Percentiles rank a stretch among this genome's conserved stretches.
These are phyloP conservation scores for Globisporangium megalacanthum DNA, from an alignment of 352 stramenopile species.

Conservation along the genomic window DNA sequence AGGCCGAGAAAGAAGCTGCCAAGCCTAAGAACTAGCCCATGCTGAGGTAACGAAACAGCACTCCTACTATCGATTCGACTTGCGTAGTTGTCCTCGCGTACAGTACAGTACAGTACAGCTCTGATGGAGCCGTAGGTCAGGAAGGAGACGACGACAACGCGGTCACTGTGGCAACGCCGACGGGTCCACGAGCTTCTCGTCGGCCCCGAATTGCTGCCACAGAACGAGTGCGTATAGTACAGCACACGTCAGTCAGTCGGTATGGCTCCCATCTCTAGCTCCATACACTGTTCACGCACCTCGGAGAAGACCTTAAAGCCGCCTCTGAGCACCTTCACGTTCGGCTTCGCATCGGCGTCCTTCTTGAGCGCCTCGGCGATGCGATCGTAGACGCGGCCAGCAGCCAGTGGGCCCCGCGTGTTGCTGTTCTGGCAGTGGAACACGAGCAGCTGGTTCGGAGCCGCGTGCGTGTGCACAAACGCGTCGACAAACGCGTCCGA, in stretches of 20 bases:
- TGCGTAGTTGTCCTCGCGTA: too few relatives aligned
- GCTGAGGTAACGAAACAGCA: too few relatives aligned
- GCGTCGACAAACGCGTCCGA: slow-evolving; percentile 26
- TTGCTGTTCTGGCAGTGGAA: slow-evolving; percentile 40
- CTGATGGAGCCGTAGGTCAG: too few relatives aligned
- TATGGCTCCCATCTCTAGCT: too few relatives aligned
- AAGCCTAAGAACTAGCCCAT: too few relatives aligned
- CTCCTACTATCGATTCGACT: too few relatives aligned
- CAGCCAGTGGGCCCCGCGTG: slow-evolving; percentile 14
- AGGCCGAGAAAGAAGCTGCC: slow-evolving; percentile 26
- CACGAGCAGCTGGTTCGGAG: slow-evolving; percentile 21
- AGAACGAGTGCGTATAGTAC: background rate
- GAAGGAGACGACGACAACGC: too few relatives aligned
- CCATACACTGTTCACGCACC: too few relatives aligned
- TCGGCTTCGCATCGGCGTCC: slow-evolving; percentile 14
- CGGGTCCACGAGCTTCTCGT: slow-evolving; percentile 5
- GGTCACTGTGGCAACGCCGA: slow-evolving; percentile 2
- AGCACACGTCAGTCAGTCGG: too few relatives aligned
- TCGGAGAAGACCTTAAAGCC: slow-evolving; percentile 29
- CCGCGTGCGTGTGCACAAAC: slow-evolving; percentile 21
- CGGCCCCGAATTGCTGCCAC: background rate
- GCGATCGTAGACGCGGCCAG: slow-evolving; percentile 21
- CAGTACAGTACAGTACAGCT: too few relatives aligned
- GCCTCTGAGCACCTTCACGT: slow-evolving; percentile 23
- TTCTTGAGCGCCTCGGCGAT: slow-evolving; percentile 11